Evolutionary conservation across 176 grass and related monocot genomes (phyloP), one percentile per base, ranked within the genome.

Genomic region (Aegilops tauschii): DNA sequence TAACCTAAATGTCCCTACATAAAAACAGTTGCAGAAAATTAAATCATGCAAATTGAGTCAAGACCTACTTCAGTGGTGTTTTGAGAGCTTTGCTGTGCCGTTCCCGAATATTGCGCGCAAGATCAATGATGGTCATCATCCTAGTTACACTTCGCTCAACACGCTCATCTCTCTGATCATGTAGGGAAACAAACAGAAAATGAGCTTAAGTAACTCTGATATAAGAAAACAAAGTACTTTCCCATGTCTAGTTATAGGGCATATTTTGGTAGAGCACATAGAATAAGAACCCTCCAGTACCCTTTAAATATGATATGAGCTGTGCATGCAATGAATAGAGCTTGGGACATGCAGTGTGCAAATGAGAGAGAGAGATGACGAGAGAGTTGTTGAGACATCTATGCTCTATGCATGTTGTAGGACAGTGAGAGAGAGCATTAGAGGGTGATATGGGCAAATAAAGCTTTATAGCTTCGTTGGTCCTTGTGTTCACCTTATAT

Each of bases 121-220:
- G 92, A 90, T 99, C 97, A 86, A 99, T 99, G 61, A 99, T 93
- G 82, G 97, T 99, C 87, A 96, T 96, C 94, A 96, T 99, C 88
- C 97, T 96, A 61, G 66, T 90, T 27, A 99, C 97, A 87, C 97
- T 99, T 93, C 87, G 94, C 63, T 99, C 97, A 87, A 96, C 95
- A 69, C 97, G 94, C 72, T 99, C 94, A 72, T 96, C 94, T 91
- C 97, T 99, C 97, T 99, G 69, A 83, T 44, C 79, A 91, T 70
- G 80, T 66, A 4, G 61, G 68, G 87, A 73, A 77, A 90, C 77
- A 66, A 58, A n/a, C 65, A 27, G 39, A 49, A 87, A 13, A 84
- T 77, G 27, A 78, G 37, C 31, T 29, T 65, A 30, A 83, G 59
- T 20, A 61, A 79, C 70, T 67, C 35, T 65, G 45, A 62, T 76